Percentiles rank a stretch among this genome's conserved stretches.
phyloP scores from a whole-genome alignment of 1,284 basidiomycete genomes.

The Puccinia polysora region DNA sequence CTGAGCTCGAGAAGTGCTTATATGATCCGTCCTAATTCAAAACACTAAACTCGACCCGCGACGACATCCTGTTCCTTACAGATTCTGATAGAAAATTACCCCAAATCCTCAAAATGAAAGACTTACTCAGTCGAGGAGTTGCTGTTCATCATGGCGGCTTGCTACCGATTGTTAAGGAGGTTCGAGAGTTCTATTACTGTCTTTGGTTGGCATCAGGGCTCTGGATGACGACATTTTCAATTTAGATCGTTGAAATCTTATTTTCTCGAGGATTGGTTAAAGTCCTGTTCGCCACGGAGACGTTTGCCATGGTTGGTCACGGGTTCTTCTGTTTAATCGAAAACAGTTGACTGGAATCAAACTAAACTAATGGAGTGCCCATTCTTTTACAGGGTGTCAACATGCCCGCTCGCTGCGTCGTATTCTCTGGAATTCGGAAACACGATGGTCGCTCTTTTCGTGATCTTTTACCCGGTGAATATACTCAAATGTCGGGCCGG shows the following conservation, averaged over 20 bases:
- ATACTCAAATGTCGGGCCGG: constrained; percentile 96
- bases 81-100: constrained; percentile 89
- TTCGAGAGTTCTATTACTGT: constrained; percentile 51
- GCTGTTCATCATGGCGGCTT: constrained; percentile 97
- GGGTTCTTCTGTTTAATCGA: background rate
- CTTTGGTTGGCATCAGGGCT: constrained; percentile 9
- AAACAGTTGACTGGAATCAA: background rate
- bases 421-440: constrained; percentile 91
- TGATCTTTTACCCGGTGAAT: constrained; percentile 59
- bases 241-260: constrained; percentile 85
- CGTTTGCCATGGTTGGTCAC: constrained; percentile 85
- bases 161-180: constrained; percentile 94
- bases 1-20: background rate
- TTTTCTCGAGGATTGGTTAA: constrained; percentile 95
- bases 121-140: constrained; percentile 84
- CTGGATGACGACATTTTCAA: background rate
- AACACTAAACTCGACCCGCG: background rate
- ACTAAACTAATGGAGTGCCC: background rate
- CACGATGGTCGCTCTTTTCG: constrained; percentile 92
- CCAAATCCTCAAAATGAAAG: constrained; percentile 86
- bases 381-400: constrained; percentile 74
- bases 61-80: constrained; percentile 52
- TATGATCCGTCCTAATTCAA: background rate
- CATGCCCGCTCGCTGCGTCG: constrained; percentile 97
- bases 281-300: constrained; percentile 95